phyloP scores from a whole-genome alignment of 345 rosid species.

The Aquilaria yunnanensis region DNA sequence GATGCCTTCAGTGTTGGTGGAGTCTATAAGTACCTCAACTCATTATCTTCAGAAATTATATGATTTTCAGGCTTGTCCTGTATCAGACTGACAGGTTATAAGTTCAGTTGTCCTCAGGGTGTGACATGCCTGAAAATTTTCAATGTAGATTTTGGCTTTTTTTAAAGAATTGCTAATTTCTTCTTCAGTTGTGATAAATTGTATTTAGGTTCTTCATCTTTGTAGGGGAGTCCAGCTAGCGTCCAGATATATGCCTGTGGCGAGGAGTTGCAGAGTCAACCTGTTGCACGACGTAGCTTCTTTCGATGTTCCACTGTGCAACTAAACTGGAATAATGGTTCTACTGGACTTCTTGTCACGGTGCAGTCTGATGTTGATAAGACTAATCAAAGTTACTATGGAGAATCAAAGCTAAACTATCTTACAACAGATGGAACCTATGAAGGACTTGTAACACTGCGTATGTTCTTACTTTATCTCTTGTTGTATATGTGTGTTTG shows the following conservation, averaged over 20 bases:
- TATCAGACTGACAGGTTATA: too few relatives aligned
- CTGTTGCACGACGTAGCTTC: constrained; percentile 77
- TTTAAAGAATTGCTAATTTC: not conserved
- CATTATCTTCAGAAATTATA: too few relatives aligned
- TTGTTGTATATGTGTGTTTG: constrained; percentile 1
- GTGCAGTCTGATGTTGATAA: constrained; percentile 94
- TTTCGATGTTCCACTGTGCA: constrained; percentile 87
- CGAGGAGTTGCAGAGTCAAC: constrained; percentile 60
- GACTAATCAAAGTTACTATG: constrained; percentile 95
- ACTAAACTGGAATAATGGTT: constrained; percentile 75
- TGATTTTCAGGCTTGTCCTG: too few relatives aligned
- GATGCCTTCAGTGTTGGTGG: too few relatives aligned
- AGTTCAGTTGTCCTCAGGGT: too few relatives aligned
- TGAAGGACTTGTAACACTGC: constrained; percentile 87
- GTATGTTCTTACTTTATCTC: constrained; percentile 40
- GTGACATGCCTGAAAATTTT: not conserved
- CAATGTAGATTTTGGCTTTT: not conserved
- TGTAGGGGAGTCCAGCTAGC: constrained; percentile 88
- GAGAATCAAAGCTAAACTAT: constrained; percentile 85
- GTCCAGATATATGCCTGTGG: constrained; percentile 79
- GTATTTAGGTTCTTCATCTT: not conserved
- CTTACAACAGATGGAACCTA: constrained; percentile 78
- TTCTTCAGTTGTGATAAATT: not conserved
- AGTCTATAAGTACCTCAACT: too few relatives aligned
- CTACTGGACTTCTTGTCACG: constrained; percentile 80